Conservation (phyloP, 768 basidiomycete species). For the Leucosporidium scottii region DNA sequence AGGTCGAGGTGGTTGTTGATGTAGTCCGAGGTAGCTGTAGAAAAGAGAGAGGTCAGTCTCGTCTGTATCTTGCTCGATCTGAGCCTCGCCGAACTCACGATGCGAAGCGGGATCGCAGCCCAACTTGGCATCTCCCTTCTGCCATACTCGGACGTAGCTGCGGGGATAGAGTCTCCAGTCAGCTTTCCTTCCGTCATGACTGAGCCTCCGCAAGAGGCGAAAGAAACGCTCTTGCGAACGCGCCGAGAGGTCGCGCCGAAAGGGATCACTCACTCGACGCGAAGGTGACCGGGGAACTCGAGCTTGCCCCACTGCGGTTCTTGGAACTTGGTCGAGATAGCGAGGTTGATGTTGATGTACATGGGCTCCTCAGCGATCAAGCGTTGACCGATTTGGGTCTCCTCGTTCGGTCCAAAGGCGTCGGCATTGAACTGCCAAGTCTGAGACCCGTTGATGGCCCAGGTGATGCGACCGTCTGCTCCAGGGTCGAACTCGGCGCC, state of each 20-base stretch:
- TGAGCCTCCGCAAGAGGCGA: too few species aligned
- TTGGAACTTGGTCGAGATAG: constrained; percentile 48
- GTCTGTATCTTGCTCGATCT: constrained; percentile 50
- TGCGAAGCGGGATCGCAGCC: constrained; percentile 61
- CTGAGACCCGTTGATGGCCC: constrained; percentile 60
- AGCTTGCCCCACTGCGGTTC: background rate
- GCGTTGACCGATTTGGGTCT: constrained; percentile 55
- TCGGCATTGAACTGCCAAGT: constrained; percentile 66
- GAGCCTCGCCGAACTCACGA: background rate
- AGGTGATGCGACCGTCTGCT: constrained; percentile 60
- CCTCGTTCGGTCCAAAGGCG: constrained; percentile 59
- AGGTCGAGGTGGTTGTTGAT: constrained; percentile 40
- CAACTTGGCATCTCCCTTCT: constrained; percentile 55
- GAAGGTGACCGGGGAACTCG: background rate
- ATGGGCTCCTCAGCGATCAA: constrained; percentile 84
- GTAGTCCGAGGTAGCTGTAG: constrained; percentile 61
- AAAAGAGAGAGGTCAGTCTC: background rate
- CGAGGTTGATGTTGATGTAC: constrained; percentile 64
- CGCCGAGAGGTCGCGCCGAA: too few species aligned
- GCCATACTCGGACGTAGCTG: constrained; percentile 37
- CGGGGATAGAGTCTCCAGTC: background rate
- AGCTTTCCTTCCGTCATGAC: too few species aligned
- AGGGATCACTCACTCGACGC: background rate
- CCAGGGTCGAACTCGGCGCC: constrained; percentile 34
- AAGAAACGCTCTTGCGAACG: too few species aligned